Conservation (phyloP, 345 rosid genomes). For the Gossypium ekmanianum region DNA sequence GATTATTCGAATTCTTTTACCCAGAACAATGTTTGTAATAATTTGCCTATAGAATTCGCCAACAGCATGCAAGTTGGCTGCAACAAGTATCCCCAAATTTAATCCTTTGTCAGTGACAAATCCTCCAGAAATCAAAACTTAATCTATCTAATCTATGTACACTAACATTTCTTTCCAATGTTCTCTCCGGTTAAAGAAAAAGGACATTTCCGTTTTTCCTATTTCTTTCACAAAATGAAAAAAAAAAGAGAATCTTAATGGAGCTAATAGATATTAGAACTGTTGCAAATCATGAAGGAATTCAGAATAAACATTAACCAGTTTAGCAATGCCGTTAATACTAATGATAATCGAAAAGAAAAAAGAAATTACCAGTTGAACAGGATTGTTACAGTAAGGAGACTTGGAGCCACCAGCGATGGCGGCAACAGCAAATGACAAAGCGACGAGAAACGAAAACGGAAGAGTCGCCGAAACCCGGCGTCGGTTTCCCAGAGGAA, state of each 20-base stretch:
- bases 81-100: background rate
- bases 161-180: background rate
- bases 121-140: background rate
- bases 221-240: background rate
- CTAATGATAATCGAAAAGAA: background rate
- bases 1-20: background rate
- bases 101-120: background rate
- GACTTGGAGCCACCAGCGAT: background rate
- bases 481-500: background rate
- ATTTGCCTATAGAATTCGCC: background rate
- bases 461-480: background rate
- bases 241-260: background rate
- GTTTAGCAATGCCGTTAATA: background rate
- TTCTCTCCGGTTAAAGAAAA: background rate
- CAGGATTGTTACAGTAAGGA: constrained; percentile 8
- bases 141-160: background rate
- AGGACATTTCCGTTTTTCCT: background rate
- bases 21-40: background rate
- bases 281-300: background rate
- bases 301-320: background rate
- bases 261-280: background rate
- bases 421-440: background rate
- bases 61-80: background rate
- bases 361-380: background rate
- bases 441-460: background rate